Percentiles rank a stretch among this genome's conserved stretches.
Evolutionary conservation across 2,329 filamentous ascomycete species (phyloP).

Genomic region (Fusarium zealandicum): DNA sequence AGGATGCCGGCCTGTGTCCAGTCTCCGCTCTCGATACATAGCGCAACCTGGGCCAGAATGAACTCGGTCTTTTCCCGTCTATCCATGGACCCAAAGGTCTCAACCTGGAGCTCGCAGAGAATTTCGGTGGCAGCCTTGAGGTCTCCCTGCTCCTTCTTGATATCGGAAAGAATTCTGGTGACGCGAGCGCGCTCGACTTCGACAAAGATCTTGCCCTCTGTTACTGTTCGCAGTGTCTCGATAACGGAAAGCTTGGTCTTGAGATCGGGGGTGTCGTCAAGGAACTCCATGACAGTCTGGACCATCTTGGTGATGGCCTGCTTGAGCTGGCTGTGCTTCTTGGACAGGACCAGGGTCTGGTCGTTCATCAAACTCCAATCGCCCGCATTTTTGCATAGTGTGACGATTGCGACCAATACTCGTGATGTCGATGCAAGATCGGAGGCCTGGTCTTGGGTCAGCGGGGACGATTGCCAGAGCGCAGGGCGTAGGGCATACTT

Average conservation of each 20-base stretch:
- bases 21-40: constrained; percentile 95
- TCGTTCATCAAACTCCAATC: constrained; percentile 97
- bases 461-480: constrained; percentile 21
- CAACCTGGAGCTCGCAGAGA: constrained; percentile 95
- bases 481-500: constrained; percentile 63
- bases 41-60: constrained; percentile 90
- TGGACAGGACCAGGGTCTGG: constrained; percentile 92
- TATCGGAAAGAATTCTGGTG: constrained; percentile 92
- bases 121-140: constrained; percentile 89
- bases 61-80: constrained; percentile 98
- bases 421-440: constrained; percentile 95
- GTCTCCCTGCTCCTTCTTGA: constrained; percentile 96
- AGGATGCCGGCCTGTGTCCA: constrained; percentile 96
- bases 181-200: constrained; percentile 97
- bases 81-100: constrained; percentile 98
- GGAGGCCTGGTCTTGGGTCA: constrained; percentile 70
- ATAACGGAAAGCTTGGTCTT: constrained; percentile 94
- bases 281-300: constrained; percentile 90
- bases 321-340: constrained; percentile 99
- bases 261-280: constrained; percentile 82
- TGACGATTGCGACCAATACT: constrained; percentile 86
- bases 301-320: constrained; percentile 99
- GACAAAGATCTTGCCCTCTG: constrained; percentile 99
- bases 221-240: constrained; percentile 93
- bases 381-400: constrained; percentile 88